phyloP scores from a whole-genome alignment of 2,329 filamentous ascomycete genomes.

The Phialemonium atrogriseum region DNA sequence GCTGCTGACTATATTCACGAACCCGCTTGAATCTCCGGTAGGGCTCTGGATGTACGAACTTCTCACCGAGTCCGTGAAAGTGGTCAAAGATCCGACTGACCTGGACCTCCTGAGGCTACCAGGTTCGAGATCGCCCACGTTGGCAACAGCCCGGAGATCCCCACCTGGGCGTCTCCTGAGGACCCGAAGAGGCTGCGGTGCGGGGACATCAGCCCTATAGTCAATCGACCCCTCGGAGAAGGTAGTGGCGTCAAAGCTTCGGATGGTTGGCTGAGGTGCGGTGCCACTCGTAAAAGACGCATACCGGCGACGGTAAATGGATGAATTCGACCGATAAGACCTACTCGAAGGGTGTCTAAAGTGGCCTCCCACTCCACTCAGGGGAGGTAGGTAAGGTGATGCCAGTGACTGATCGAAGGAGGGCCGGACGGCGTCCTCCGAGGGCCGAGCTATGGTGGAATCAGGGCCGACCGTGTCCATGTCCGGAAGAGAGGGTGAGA shows the following conservation, averaged over 20 bases:
- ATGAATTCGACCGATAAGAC: slow-evolving; percentile 40
- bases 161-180: slow-evolving; percentile 68
- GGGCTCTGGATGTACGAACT: slow-evolving; percentile 46
- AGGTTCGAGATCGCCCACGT: slow-evolving; percentile 52
- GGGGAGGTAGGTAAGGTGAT: slow-evolving; percentile 21
- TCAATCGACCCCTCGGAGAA: slow-evolving; percentile 43
- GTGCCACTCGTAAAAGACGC: slow-evolving; percentile 53
- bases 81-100: slow-evolving; percentile 51
- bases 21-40: slow-evolving; percentile 28
- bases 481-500: slow-evolving; percentile 41
- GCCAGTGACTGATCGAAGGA: slow-evolving; percentile 22
- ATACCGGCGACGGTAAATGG: slow-evolving; percentile 44
- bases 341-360: slow-evolving; percentile 37
- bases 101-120: slow-evolving; percentile 41
- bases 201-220: slow-evolving; percentile 33
- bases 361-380: slow-evolving; percentile 28
- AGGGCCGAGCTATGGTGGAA: slow-evolving; percentile 11
- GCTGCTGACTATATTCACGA: slow-evolving; percentile 35
- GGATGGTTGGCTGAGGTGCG: slow-evolving; percentile 39
- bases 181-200: slow-evolving; percentile 49
- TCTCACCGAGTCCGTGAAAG: slow-evolving; percentile 51
- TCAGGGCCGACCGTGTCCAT: slow-evolving; percentile 27
- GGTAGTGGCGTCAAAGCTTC: slow-evolving; percentile 54
- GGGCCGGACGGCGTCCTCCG: slow-evolving; percentile 23
- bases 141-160: slow-evolving; percentile 60